Conservation (phyloP, 2,329 filamentous ascomycete genomes). For the Aspergillus quadricinctus region DNA sequence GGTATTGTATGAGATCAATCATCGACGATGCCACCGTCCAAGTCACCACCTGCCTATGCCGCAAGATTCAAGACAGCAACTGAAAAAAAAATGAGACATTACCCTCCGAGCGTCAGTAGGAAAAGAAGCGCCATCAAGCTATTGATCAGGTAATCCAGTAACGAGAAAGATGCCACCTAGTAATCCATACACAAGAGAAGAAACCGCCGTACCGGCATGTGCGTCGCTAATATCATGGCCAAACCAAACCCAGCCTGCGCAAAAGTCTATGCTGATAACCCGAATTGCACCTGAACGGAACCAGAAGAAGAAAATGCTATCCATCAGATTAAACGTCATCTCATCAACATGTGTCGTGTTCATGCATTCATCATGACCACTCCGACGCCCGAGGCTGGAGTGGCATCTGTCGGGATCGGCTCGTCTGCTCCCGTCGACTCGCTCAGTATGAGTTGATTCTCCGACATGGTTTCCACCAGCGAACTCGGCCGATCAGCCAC, state of each 20-base stretch:
- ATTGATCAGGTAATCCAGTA: too few relatives aligned
- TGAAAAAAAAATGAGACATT: not conserved
- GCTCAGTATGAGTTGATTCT: constrained; percentile 27
- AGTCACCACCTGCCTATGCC: not conserved
- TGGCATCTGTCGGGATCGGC: constrained; percentile 16
- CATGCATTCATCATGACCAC: constrained; percentile 33
- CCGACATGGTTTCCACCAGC: constrained; percentile 30
- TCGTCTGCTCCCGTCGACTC: constrained; percentile 22
- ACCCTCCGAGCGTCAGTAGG: not conserved
- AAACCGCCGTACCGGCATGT: not conserved
- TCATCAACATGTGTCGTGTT: constrained; percentile 4
- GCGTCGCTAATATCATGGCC: constrained; percentile 13
- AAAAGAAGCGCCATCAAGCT: not conserved
- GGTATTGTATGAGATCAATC: not conserved
- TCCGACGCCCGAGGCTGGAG: constrained; percentile 25
- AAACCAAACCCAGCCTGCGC: constrained; percentile 13
- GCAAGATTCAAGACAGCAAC: not conserved
- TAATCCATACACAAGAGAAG: not conserved
- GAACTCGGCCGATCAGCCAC: constrained; percentile 27
- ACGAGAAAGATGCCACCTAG: not conserved
- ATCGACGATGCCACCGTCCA: not conserved
- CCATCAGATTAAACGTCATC: not conserved
- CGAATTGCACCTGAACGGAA: constrained; percentile 12
- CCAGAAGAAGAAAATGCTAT: not conserved
- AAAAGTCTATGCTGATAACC: constrained; percentile 13